Conservation (phyloP, 257 asterid genomes). For the Solanum ossicruentum region DNA sequence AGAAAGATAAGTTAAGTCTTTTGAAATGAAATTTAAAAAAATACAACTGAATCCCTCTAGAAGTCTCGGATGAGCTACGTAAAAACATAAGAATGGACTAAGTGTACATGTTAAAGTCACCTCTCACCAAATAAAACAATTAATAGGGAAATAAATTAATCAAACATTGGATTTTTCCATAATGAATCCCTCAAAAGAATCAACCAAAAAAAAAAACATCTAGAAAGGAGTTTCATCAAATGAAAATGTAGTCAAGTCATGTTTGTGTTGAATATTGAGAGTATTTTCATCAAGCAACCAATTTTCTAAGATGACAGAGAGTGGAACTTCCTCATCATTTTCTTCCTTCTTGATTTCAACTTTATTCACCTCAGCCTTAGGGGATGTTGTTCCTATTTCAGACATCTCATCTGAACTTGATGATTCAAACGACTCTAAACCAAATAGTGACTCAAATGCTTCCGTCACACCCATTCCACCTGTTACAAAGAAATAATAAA, state of each 20-base stretch:
- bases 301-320: constrained; percentile 41
- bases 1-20: neutral
- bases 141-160: neutral
- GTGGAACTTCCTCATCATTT: constrained; percentile 8
- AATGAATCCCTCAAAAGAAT: neutral
- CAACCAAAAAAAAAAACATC: neutral
- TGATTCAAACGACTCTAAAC: constrained; percentile 38
- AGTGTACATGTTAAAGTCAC: neutral
- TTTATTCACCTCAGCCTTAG: neutral
- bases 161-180: neutral
- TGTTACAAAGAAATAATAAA: neutral
- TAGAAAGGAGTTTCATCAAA: constrained; percentile 26
- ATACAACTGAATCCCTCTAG: neutral
- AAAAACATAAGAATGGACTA: neutral
- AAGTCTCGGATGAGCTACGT: neutral
- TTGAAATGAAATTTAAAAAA: neutral
- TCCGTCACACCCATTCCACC: neutral
- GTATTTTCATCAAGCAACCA: constrained; percentile 42
- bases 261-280: neutral
- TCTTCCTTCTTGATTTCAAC: constrained; percentile 26
- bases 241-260: neutral
- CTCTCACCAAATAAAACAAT: neutral
- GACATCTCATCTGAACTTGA: constrained; percentile 29
- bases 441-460: constrained; percentile 46
- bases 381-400: constrained; percentile 31